Percentiles rank a stretch among this genome's conserved stretches.
phyloP scores from a whole-genome alignment of 1,139 yeast genomes.

The Petasospora rhodanensis region DNA sequence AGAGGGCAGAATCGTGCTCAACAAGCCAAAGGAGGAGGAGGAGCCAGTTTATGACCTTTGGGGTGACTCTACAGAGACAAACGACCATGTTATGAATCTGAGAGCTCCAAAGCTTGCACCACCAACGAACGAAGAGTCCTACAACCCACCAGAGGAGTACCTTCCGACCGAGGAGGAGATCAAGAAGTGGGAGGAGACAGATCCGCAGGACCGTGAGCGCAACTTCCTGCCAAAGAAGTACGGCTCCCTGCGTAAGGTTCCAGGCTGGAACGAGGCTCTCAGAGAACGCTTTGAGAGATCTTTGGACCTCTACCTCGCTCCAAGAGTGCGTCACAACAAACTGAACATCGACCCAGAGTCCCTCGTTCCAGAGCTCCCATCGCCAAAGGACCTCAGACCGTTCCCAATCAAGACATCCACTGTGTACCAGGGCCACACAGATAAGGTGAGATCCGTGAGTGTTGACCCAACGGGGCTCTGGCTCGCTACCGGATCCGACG shows the following conservation, averaged over 20 bases:
- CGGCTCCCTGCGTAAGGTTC: slow-evolving; percentile 81
- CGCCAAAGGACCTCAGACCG: slow-evolving; percentile 96
- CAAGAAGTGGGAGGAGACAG: slow-evolving; percentile 65
- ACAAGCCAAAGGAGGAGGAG: slow-evolving; percentile 49
- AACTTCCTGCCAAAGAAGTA: slow-evolving; percentile 82
- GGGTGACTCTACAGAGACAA: slow-evolving; percentile 62
- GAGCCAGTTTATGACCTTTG: slow-evolving; percentile 68
- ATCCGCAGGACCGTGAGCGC: slow-evolving; percentile 73
- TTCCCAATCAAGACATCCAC: slow-evolving; percentile 94
- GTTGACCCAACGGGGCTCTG: slow-evolving; percentile 89
- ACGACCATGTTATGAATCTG: slow-evolving; percentile 80
- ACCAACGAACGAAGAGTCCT: slow-evolving; percentile 94
- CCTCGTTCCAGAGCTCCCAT: slow-evolving; percentile 91
- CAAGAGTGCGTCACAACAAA: slow-evolving; percentile 89
- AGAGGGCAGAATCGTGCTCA: slow-evolving; percentile 87
- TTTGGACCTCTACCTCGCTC: slow-evolving; percentile 90
- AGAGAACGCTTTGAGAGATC: slow-evolving; percentile 94
- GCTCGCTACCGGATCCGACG: slow-evolving; percentile 98
- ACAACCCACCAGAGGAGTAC: slow-evolving; percentile 97
- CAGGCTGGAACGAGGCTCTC: slow-evolving; percentile 81
- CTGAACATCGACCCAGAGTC: slow-evolving; percentile 95
- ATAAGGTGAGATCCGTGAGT: slow-evolving; percentile 74
- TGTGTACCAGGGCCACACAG: slow-evolving; percentile 75
- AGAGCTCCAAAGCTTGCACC: slow-evolving; percentile 96
- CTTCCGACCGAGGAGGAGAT: slow-evolving; percentile 74